Evolutionary conservation across 441 rosid genomes (phyloP).

Genomic region (Bruguiera hainesii): DNA sequence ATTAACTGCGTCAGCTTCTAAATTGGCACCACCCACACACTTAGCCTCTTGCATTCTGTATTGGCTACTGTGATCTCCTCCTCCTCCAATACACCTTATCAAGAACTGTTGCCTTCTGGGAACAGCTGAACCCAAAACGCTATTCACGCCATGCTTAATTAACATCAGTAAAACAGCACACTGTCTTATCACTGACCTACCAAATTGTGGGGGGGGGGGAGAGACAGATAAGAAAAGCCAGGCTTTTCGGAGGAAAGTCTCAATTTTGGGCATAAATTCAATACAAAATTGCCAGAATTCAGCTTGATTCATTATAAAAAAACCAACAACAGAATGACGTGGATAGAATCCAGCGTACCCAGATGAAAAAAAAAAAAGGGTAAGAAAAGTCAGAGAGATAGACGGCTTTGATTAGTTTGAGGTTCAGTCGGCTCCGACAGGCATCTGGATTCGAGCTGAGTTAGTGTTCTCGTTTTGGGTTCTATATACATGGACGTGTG

Average conservation of each 20-base stretch:
- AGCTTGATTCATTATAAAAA: not conserved
- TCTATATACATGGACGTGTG: not conserved
- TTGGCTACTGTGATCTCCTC: conserved; percentile 12
- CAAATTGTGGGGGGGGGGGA: not conserved
- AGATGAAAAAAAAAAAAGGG: not conserved
- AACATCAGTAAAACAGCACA: conserved; percentile 36
- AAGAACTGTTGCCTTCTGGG: conserved; percentile 68
- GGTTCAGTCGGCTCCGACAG: not conserved
- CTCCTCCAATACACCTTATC: conserved; percentile 46
- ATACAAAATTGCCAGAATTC: not conserved
- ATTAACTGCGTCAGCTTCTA: conserved; percentile 66
- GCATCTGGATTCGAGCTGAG: not conserved
- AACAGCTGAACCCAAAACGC: conserved; percentile 40
- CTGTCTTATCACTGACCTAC: not conserved
- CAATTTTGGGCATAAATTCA: not conserved
- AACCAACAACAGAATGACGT: too few species aligned
- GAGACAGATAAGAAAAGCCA: not conserved
- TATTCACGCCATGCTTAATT: conserved; percentile 40
- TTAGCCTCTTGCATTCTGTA: conserved; percentile 38
- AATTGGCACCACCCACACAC: conserved; percentile 25
- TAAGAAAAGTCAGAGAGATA: not conserved
- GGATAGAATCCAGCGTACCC: too few species aligned
- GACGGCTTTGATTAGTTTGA: not conserved
- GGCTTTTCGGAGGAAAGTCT: too few species aligned
- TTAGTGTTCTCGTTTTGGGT: not conserved